A percentile compares a stretch with the other conserved stretches of the same genome.
phyloP scores from a whole-genome alignment of 2,329 filamentous ascomycete genomes.

The Diaporthe helianthi region DNA sequence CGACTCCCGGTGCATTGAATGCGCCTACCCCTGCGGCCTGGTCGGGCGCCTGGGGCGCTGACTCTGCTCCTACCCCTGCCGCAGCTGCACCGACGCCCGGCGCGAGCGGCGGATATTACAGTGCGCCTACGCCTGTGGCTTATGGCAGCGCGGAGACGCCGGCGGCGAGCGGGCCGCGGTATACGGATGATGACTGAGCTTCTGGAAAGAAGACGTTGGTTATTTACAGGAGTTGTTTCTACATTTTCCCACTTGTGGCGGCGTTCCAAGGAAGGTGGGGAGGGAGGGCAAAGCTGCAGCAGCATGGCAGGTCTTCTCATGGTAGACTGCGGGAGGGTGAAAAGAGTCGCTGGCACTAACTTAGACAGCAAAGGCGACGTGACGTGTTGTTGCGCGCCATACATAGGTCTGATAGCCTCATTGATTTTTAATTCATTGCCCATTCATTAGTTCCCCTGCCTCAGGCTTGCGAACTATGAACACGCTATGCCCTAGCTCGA shows the following conservation, averaged over 20 bases:
- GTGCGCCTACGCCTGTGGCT: conserved; percentile 71
- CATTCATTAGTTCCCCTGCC: too few species aligned
- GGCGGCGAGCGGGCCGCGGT: conserved; percentile 63
- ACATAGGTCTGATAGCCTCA: conserved; percentile 4
- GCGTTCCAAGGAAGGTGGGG: not conserved
- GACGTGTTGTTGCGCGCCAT: not conserved
- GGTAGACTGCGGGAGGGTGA: not conserved
- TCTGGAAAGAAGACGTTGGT: not conserved
- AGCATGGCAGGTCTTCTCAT: not conserved
- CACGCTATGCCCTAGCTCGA: too few species aligned
- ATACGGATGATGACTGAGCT: conserved; percentile 57
- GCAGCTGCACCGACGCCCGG: conserved; percentile 73
- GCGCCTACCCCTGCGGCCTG: conserved; percentile 75
- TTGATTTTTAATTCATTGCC: not conserved
- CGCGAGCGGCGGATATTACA: conserved; percentile 65
- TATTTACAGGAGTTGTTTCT: too few species aligned
- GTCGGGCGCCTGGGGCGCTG: conserved; percentile 65
- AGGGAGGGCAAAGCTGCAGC: not conserved
- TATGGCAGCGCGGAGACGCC: conserved; percentile 65
- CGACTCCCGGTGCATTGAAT: conserved; percentile 65
- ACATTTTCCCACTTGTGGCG: not conserved
- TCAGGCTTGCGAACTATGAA: too few species aligned
- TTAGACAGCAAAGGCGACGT: not conserved
- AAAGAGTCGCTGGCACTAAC: not conserved
- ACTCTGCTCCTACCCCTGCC: conserved; percentile 71